Evolutionary conservation across 495 filamentous ascomycete species (phyloP), one percentile per base, ranked within the genome.

Genomic region (Penicillium simplicissimum): DNA sequence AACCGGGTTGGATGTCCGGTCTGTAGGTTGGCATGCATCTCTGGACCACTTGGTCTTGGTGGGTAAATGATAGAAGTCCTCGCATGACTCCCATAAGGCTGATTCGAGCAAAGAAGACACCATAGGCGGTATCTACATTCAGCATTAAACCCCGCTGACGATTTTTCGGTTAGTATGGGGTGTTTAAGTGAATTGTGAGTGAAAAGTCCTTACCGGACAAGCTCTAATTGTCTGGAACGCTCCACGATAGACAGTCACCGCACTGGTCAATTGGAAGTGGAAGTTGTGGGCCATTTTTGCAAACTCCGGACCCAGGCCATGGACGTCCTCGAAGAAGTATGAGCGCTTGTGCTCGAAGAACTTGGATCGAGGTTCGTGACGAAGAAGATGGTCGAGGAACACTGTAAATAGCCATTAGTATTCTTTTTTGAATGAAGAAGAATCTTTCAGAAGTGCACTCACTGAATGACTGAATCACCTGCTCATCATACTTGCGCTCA

Each of bases 321-420:
- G 49, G 6, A 65, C 48, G 55, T 79, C 64, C 61, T 77, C 55
- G 66, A 71, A 71, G 70, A 93, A 96, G 76, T 95, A 96, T 1
- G 85, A 88, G 23, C 91, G 88, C 71, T 89, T 92, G 67, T 96
- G 86, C 1, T 82, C 76, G 1, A 84, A 81, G 67, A 87, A 87
- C 8, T 78, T 72, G 61, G 82, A 77, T 0, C 86, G 85, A 0
- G 95, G 92, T 2, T 69, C 75, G 74, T 96, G 87, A 13, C 94
- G 91, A 38, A 98, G 74, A 19, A 91, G 76, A 69, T 98, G 95
- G 62, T 98, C 94, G 3, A 98, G 77, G 73, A 97, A 96, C 23
- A 34, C 48, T 52, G 48, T 52, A 31, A 3, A 34, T n/a, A 71
- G 89, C 84, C 80, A 36, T 53, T 21, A 57, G 23, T 52, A 52